Base-by-base conservation (phyloP, 2,329 filamentous ascomycete species). In the Penicillium sp. region DNA sequence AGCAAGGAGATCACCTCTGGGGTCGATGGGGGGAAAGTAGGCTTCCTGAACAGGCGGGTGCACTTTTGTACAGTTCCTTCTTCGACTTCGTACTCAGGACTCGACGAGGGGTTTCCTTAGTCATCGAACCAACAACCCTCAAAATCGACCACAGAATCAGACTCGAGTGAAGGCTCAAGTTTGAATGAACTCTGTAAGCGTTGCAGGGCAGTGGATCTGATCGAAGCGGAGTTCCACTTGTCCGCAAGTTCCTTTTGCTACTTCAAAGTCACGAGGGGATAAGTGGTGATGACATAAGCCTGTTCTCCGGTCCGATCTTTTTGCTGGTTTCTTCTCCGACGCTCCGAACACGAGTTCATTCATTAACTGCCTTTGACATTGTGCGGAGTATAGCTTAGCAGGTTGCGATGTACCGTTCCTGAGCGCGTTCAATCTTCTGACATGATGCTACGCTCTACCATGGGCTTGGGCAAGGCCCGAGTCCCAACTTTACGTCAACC, bases 371-470 rank as follows among this genome's bases (percentile, higher is more conserved):
- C 15, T 40, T 8, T 4, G 20, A 15, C 25, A 8, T 20, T 24
- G 9, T 24, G 23, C 29, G 23, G 10, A 38, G 27, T 20, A 38
- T 7, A 23, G 12, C 8, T 29, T 28, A 7, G 7, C 10, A 13
- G 38, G 7, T 24, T 38, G 31, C 18, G 20, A 48, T 48, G 46
- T 32, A 27, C n/a, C 5, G 5, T 32, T 43, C 8, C 20, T 44
- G 29, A 46, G 24, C 24, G 23, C 13, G 5, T 13, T 39, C 18
- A 31, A 46, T 15, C n/a, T 35, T 49, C 32, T 5, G 40, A 44
- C 25, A 32, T 23, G n/a, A 28, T 37, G 60, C 42, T 20, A 70
- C 70, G 68, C 53, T 70, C 46, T 66, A 66, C 47, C 6, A 48
- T 66, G 45, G 61, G 60, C 46, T 44, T 58, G 44, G 53, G 61